Conservation (phyloP, 176 grass and related monocot species). For the Typha latifolia region DNA sequence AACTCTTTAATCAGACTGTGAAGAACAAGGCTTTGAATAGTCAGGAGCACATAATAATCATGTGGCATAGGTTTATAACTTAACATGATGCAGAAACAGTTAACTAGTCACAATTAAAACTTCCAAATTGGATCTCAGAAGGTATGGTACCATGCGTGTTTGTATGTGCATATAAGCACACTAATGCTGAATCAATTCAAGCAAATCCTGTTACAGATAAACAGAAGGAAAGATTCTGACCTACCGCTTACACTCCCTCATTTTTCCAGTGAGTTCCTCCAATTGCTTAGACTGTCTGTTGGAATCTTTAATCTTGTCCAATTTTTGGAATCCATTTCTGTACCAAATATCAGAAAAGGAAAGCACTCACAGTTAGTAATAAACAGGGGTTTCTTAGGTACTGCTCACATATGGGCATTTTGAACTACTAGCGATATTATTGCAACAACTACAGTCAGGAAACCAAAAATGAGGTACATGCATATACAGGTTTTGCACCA, state of each 20-base stretch:
- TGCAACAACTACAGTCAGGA: not conserved
- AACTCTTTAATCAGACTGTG: constrained; percentile 84
- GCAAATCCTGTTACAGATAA: not conserved
- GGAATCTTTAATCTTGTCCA: constrained; percentile 97
- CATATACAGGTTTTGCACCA: not conserved
- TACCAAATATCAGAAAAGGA: constrained; percentile 12
- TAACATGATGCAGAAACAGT: not conserved
- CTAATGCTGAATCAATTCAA: not conserved
- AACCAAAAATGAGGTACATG: not conserved
- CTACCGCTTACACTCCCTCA: constrained; percentile 99
- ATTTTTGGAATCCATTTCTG: constrained; percentile 98
- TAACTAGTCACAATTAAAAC: not conserved
- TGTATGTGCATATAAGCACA: not conserved
- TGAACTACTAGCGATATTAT: not conserved
- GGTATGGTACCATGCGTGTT: not conserved
- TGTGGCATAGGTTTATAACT: not conserved
- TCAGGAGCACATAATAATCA: not conserved
- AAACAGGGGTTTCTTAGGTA: not conserved
- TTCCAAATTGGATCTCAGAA: not conserved
- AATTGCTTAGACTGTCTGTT: constrained; percentile 93
- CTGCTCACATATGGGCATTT: not conserved
- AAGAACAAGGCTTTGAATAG: not conserved
- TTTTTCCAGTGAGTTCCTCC: constrained; percentile 91
- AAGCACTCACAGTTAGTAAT: not conserved
- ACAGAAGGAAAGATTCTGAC: not conserved